These are phyloP conservation scores for Tilletia caries DNA, from an alignment of 1,284 basidiomycete species.

Conservation along the genomic window DNA sequence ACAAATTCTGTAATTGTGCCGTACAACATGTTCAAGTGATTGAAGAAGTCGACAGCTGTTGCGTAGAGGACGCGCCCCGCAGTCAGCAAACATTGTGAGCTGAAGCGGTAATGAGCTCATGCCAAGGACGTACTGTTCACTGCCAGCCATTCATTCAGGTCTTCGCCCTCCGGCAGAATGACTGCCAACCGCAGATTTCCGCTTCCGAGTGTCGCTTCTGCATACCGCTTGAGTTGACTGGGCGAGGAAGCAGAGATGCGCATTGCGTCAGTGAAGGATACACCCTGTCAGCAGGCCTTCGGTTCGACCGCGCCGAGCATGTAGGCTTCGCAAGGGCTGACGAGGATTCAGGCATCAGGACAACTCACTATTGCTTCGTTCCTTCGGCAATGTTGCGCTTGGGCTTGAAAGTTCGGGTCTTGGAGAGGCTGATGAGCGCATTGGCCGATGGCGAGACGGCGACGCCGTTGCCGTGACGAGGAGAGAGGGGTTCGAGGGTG, in stretches of 20 bases:
- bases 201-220: slow-evolving; percentile 83
- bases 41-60: slow-evolving; percentile 52
- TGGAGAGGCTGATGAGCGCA: not conserved
- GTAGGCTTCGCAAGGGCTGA: no score
- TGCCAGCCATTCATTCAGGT: slow-evolving; percentile 52
- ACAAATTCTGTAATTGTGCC: slow-evolving; percentile 51
- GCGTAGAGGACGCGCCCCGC: not conserved
- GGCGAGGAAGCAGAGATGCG: slow-evolving; percentile 9
- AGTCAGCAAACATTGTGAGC: no score
- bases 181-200: slow-evolving; percentile 51
- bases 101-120: not conserved
- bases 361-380: slow-evolving; percentile 74
- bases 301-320: no score
- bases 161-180: slow-evolving; percentile 49
- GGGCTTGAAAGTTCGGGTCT: slow-evolving; percentile 76
- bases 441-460: not conserved
- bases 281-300: slow-evolving; percentile 1
- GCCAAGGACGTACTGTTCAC: slow-evolving; percentile 42
- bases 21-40: slow-evolving; percentile 54
- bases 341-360: no score
- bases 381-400: slow-evolving; percentile 91
- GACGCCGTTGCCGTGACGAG: not conserved
- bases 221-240: slow-evolving; percentile 85
- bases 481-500: slow-evolving; percentile 1
- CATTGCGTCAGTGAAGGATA: not conserved